Base-by-base conservation (phyloP, 108 stramenopile genomes). In the Conticribra guillardii region DNA sequence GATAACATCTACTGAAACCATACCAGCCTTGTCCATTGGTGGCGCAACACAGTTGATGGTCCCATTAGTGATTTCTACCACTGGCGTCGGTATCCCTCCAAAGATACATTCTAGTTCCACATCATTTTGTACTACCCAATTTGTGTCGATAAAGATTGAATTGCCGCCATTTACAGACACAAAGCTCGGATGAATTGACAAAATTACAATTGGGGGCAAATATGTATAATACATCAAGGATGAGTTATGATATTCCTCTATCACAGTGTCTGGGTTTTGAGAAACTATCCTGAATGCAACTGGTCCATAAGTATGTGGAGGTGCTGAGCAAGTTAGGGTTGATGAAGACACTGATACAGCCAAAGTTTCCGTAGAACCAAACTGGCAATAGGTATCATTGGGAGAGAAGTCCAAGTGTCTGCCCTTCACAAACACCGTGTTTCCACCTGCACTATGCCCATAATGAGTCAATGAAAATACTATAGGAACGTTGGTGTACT, bases 161-260 rank as follows among this genome's bases (percentile, higher is more conserved):
- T 46, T 64, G 26, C 26, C 48, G 2, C 63, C 63, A 9, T 28
- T 11, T 4, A 34, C 11, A 28, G 63, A 49, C 16, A 46, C 63
- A 17, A 32, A 64, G 2, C 19, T 50, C 5, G 63, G 63, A 27
- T 14, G n/a, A 3, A 64, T 14, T 2, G 26, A 31, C 3, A 47
- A 27, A 27, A 64, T 11, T n/a, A n/a, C 5, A 26, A 64, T 24
- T 27, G 63, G 29, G 24, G 63, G 46, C 48, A 64, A n/a, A 22
- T 49, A 64, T 3, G 21, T 31, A 28, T 64, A 64, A 14, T 64
- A 7, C 15, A 64, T 7, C 24, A 64, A 50, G 4, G 46, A 19
- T 14, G 3, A 4, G 26, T 64, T 47, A 21, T 64, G 63, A 33
- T 18, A 64, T 28, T 27, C 4, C 17, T 48, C 48, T 11, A 64